Conservation (phyloP, 768 basidiomycete genomes). For the Hericium coralloides region DNA sequence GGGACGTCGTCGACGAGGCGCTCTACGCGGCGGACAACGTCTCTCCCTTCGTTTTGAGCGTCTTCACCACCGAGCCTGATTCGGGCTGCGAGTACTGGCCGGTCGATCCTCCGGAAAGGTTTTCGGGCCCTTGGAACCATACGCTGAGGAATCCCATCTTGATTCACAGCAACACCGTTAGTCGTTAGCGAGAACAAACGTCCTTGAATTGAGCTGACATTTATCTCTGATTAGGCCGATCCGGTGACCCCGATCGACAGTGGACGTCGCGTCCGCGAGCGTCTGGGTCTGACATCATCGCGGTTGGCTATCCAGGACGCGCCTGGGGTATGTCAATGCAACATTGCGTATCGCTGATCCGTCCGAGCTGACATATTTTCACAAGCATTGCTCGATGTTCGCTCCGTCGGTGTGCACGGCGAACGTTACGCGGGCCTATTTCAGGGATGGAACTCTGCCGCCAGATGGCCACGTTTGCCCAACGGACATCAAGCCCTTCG, state of each 20-base stretch:
- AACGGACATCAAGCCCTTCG: background rate
- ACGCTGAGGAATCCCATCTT: conserved; percentile 12
- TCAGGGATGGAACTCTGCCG: conserved; percentile 17
- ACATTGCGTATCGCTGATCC: no score
- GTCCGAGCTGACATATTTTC: background rate
- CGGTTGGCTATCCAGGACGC: background rate
- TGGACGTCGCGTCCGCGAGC: conserved; percentile 15
- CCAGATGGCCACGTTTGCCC: background rate
- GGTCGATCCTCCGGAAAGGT: conserved; percentile 9
- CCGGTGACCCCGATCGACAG: conserved; percentile 22
- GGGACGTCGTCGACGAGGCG: conserved; percentile 18
- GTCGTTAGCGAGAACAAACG: background rate
- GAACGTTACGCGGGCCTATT: conserved; percentile 15
- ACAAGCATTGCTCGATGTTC: conserved; percentile 9
- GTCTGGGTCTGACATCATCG: conserved; percentile 12
- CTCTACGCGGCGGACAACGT: conserved; percentile 14
- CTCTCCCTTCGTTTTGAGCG: conserved; percentile 13
- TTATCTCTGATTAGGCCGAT: conserved; percentile 8
- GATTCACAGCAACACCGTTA: conserved; percentile 9
- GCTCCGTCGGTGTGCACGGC: conserved; percentile 20
- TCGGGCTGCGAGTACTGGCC: conserved; percentile 9
- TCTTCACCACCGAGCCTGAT: conserved; percentile 18
- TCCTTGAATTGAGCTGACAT: no score
- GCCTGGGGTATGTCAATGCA: background rate
- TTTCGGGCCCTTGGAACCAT: conserved; percentile 16